Base-by-base conservation (phyloP, 257 asterid genomes). In the Leonotis leonurus region DNA sequence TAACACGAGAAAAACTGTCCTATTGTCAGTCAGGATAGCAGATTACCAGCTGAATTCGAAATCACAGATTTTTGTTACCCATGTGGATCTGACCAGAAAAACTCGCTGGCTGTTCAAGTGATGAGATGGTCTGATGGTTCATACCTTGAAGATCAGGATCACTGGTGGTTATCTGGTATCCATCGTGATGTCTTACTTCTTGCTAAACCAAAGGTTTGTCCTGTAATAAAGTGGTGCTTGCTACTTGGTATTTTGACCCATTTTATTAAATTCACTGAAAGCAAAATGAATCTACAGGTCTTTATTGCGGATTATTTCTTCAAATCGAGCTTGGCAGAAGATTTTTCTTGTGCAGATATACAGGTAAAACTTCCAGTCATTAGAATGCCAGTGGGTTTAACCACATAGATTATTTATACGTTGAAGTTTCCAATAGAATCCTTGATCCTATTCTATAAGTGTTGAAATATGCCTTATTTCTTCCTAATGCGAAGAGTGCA, bases 121-220 rank as follows among this genome's bases (percentile, higher is more conserved):
- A 78, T 93, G 85, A 77, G 96, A 70, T 93, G 99, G 99, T 78
- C 85, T 70, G 99, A 93, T 74, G 99, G 99, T 61, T 85, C 97
- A 30, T 87, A 93, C 80, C 99, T 93, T 55, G 99, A 93, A 85
- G 99, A 93, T 81, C 99, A 93, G 80, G 99, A 93, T 65, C 99
- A 89, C 75, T 93, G 99, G 99, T 79, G 96, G 95, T 75, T 93
- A 60, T 93, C 99, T 35, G 99, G 99, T 66, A 93, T 93, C 64
- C 99, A 93, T 67, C 99, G 99, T 41, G 97, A 93, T 77, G 99
- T 89, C 64, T 80, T 80, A 64, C 85, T 93, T 73, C 76, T 81
- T 65, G 78, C 99, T 37, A 93, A 89, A 73, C 97, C 99, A 1
- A 81, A 93, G 97, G 99, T 93, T 75, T 74, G 75, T 70, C 55